Base-by-base conservation (phyloP, 1,284 basidiomycete species). In the Tilletia setariae region DNA sequence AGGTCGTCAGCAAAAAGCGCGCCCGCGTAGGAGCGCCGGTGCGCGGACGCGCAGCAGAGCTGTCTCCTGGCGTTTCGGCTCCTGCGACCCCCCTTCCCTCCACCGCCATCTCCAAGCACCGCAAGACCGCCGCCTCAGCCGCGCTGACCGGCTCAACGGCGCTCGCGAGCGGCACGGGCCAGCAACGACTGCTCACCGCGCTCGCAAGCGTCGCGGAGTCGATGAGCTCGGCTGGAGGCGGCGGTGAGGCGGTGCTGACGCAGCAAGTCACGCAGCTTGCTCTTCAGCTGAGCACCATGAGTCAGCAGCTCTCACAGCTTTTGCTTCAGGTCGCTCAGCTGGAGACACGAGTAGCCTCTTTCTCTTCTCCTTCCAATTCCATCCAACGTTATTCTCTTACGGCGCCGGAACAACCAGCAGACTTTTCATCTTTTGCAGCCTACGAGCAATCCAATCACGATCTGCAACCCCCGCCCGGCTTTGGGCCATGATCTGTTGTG, bases 211-310 rank as follows among this genome's bases (percentile, higher is more conserved):
- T 49, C 47, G 47, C 47, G 7, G 6, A 49, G 47, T 49, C 47
- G 47, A 4, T 49, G 19, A 19, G 4, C 4, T 4, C 47, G 7
- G 19, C 47, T 49, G 7, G 6, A n/a, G 19, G 19, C 6, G 47
- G 19, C 19, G 47, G 19, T 19, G 8, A 4, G 6, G 19, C 47
- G 7, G 19, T 4, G 6, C 47, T 23, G 47, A 49, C 47, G 4
- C 47, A 49, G 8, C 47, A 49, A 23, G 19, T 49, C 47, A 49
- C 47, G 4, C 47, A 49, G 47, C 47, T 49, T 49, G 47, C 47
- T 7, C 47, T 49, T 23, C 47, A 49, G 47, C 19, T 49, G 8
- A 49, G 47, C 47, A 23, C 19, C 47, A 49, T 49, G 47, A 49
- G 19, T 23, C 19, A 23, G 47, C 47, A 49, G 47, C 47, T 49